phyloP scores from a whole-genome alignment of 495 filamentous ascomycete species.

The Trichoderma gamsii region DNA sequence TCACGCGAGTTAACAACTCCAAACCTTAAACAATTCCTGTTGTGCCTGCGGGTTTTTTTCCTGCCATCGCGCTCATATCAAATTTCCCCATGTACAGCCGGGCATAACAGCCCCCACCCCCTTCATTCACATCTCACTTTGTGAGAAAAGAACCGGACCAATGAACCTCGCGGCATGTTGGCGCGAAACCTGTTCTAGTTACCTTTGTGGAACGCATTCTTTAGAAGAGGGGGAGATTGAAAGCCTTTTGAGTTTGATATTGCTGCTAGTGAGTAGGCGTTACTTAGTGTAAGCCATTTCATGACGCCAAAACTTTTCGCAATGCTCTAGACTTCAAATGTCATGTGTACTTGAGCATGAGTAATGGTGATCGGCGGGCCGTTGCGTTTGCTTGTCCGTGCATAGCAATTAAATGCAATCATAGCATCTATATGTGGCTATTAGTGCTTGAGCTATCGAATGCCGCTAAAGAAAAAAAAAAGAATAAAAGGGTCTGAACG shows the following conservation, averaged over 20 bases:
- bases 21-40: conserved; percentile 9
- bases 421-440: background rate
- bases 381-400: background rate
- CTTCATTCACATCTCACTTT: background rate
- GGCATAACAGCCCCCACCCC: conserved; percentile 5
- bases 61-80: background rate
- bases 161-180: background rate
- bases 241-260: background rate
- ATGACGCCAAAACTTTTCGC: background rate
- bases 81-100: conserved; percentile 2
- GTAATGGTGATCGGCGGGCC: conserved; percentile 8
- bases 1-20: background rate
- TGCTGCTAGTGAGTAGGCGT: background rate
- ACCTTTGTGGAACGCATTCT: conserved; percentile 1
- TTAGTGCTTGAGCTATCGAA: background rate
- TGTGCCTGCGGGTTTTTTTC: conserved; percentile 6
- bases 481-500: background rate
- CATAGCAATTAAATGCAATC: background rate
- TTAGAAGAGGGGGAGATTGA: conserved; percentile 2
- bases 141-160: conserved; percentile 3
- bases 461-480: background rate
- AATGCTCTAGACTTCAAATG: background rate
- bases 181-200: conserved; percentile 1
- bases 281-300: conserved; percentile 2
- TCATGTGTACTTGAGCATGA: background rate